Base-by-base conservation (phyloP, 192 early-diverging fungal species). In the Linderina pennispora region DNA sequence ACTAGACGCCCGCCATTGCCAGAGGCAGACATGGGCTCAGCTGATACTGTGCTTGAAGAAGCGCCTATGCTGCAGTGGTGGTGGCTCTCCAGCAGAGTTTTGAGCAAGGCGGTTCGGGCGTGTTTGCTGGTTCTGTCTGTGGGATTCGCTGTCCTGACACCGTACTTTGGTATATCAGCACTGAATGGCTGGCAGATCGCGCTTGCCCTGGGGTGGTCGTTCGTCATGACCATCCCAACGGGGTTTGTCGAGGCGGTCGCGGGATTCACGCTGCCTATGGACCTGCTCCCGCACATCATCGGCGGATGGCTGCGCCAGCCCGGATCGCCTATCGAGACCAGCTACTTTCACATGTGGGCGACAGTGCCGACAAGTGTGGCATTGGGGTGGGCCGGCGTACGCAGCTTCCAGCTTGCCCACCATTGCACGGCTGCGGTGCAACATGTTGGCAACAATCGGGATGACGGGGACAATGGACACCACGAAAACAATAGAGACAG, bases 261-360 rank as follows among this genome's bases (percentile, higher is more conserved):
- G 9, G 67, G 67, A 18, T 70, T 70, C 32, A 55, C 67, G 11
- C 23, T 70, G 48, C 67, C 67, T 0, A 70, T 59, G 55, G 67
- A 62, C 24, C 38, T 70, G 40, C 35, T 70, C 9, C 67, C 67
- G 19, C 67, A 70, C 23, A 70, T 70, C 26, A 34, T 70, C 0
- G 59, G 49, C 22, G 67, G 67, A 9, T 48, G 60, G 53, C 57
- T 70, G 50, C 59, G 59, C 39, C 60, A 47, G 3, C 67, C 67
- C 2, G 67, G 67, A 8, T 48, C 31, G 23, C 67, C 67, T 11
- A 58, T 70, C 35, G 67, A 70, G 33, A 70, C 59, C 3, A 62
- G 67, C 23, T 70, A 70, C 47, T 70, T 63, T 37, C 60, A 70
- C 23, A 47, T 70, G 2, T 70, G 67, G 67, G 60, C 67, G 23